A percentile compares a stretch with the other conserved stretches of the same genome.
Evolutionary conservation across 139 green algal genomes (phyloP).

Genomic region (Picochlorum sp.): DNA sequence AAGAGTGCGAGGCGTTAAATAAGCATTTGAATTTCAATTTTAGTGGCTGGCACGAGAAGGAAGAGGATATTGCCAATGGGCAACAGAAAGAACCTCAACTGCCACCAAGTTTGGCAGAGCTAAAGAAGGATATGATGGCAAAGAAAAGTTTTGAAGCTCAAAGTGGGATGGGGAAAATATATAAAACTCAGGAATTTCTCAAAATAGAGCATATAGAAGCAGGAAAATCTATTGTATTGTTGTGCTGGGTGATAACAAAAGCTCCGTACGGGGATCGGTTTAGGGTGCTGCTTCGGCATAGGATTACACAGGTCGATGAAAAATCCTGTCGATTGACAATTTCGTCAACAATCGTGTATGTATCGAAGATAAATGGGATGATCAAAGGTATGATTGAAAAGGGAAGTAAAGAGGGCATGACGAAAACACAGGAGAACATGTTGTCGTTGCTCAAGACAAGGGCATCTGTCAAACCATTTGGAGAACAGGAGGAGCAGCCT

Average conservation of each 20-base stretch:
- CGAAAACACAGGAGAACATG: slow-evolving; percentile 1
- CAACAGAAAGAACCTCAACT: neutral
- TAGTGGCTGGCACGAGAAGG: neutral
- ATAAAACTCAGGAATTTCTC: slow-evolving; percentile 25
- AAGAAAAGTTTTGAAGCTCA: slow-evolving; percentile 18
- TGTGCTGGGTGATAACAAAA: slow-evolving; percentile 24
- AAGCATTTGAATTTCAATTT: neutral
- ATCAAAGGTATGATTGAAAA: slow-evolving; percentile 25
- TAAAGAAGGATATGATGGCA: slow-evolving; percentile 8
- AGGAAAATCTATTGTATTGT: slow-evolving; percentile 11
- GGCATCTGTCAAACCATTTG: neutral
- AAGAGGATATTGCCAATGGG: neutral
- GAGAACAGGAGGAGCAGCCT: neutral
- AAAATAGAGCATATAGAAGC: slow-evolving; percentile 3
- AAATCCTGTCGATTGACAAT: neutral
- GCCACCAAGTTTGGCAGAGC: neutral
- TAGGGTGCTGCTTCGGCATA: slow-evolving; percentile 4
- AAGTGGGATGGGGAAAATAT: slow-evolving; percentile 38
- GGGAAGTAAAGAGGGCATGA: slow-evolving; percentile 16
- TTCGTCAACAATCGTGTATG: slow-evolving; percentile 15
- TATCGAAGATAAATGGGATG: slow-evolving; percentile 26
- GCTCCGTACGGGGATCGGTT: slow-evolving; percentile 42
- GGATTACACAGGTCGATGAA: neutral
- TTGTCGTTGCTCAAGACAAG: neutral
- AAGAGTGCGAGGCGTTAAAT: neutral